Conservation (phyloP, 345 rosid genomes). For the Ceriops zippeliana region DNA sequence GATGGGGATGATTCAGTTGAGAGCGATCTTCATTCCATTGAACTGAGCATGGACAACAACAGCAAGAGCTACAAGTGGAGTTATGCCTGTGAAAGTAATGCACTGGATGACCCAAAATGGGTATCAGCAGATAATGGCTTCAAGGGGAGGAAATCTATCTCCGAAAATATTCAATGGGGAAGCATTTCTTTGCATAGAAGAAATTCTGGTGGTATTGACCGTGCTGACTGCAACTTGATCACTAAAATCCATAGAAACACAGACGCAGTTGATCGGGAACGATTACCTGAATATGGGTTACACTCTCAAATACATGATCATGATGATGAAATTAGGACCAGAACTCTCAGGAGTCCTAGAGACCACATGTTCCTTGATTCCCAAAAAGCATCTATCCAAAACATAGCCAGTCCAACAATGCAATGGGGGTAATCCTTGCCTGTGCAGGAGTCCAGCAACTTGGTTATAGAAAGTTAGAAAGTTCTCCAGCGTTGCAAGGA, state of each 20-base stretch:
- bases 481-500: slow-evolving; percentile 15
- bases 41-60: slow-evolving; percentile 72
- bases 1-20: slow-evolving; percentile 64
- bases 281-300: slow-evolving; percentile 27
- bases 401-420: slow-evolving; percentile 37
- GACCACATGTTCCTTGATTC: slow-evolving; percentile 50
- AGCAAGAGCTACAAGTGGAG: slow-evolving; percentile 77
- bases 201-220: slow-evolving; percentile 26
- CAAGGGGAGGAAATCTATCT: slow-evolving; percentile 44
- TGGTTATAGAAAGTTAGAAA: slow-evolving; percentile 14
- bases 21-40: slow-evolving; percentile 90
- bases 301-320: slow-evolving; percentile 31
- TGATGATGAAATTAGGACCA: slow-evolving; percentile 44
- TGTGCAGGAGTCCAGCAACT: slow-evolving; percentile 19
- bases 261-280: slow-evolving; percentile 31
- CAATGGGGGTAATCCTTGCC: slow-evolving; percentile 30
- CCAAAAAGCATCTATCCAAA: slow-evolving; percentile 18
- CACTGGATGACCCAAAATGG: slow-evolving; percentile 31
- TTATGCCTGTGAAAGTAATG: slow-evolving; percentile 45
- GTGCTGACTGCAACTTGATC: slow-evolving; percentile 15
- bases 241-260: slow-evolving; percentile 37
- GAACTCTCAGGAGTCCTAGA: slow-evolving; percentile 45
- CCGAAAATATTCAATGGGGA: slow-evolving; percentile 63
- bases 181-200: slow-evolving; percentile 43
- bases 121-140: slow-evolving; percentile 37